A percentile compares a stretch with the other conserved stretches of the same genome.
These are phyloP conservation scores for Lentinula edodes DNA, from an alignment of 768 basidiomycete genomes.

Conservation along the genomic window DNA sequence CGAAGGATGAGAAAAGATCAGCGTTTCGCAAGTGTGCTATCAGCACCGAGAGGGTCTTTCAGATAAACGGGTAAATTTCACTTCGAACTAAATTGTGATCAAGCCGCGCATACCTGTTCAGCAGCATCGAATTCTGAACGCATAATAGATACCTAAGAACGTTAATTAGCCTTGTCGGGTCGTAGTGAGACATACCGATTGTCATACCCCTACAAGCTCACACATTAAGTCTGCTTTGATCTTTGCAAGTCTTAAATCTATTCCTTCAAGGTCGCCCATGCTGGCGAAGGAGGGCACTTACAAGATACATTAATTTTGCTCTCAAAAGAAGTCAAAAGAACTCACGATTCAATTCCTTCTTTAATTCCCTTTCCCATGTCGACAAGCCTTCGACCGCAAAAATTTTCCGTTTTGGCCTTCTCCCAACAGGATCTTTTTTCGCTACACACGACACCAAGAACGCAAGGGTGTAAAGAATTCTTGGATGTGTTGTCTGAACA, in stretches of 20 bases:
- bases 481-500: slow-evolving; percentile 63
- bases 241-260: slow-evolving; percentile 45
- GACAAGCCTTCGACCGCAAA: slow-evolving; percentile 60
- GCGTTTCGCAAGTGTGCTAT: slow-evolving; percentile 60
- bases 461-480: slow-evolving; percentile 54
- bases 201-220: slow-evolving; percentile 57
- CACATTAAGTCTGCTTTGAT: slow-evolving; percentile 69
- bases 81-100: not conserved
- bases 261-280: slow-evolving; percentile 39
- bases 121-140: slow-evolving; percentile 65
- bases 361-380: slow-evolving; percentile 21
- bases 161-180: not conserved
- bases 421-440: slow-evolving; percentile 69
- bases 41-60: slow-evolving; percentile 37
- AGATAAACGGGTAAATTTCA: not conserved
- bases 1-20: slow-evolving; percentile 42
- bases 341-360: slow-evolving; percentile 26
- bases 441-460: slow-evolving; percentile 63
- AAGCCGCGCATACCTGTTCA: slow-evolving; percentile 36
- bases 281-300: slow-evolving; percentile 48
- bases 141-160: slow-evolving; percentile 52
- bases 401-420: slow-evolving; percentile 65
- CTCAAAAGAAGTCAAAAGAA: not conserved
- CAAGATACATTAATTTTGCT: not conserved
- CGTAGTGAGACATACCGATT: not conserved